These are phyloP conservation scores for Alliaria petiolata DNA, from an alignment of 345 rosid genomes.

Conservation along the genomic window DNA sequence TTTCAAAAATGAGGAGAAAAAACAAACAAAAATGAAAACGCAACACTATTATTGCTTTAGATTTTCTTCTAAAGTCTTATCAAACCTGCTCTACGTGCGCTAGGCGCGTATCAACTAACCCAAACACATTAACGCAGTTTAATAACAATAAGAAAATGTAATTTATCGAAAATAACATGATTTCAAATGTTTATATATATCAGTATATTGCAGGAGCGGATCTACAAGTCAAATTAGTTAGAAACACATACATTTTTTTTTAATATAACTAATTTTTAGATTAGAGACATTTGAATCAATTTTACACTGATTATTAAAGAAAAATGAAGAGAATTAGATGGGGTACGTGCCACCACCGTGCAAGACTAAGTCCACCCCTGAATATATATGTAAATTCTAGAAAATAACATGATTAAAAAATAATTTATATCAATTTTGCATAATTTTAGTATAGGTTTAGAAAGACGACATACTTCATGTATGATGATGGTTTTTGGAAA, in stretches of 20 bases:
- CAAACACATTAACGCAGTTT: background rate
- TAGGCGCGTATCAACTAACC: background rate
- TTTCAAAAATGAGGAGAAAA: background rate
- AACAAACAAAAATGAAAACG: slow-evolving; percentile 1
- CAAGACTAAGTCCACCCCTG: too few relatives aligned
- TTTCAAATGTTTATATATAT: too few relatives aligned
- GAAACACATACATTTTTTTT: too few relatives aligned
- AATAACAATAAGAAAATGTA: background rate
- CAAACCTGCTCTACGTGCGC: slow-evolving; percentile 1
- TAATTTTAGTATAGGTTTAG: background rate
- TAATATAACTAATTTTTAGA: too few relatives aligned
- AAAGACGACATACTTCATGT: background rate
- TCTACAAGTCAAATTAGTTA: too few relatives aligned
- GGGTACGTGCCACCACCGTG: too few relatives aligned
- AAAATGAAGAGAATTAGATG: too few relatives aligned
- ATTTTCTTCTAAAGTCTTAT: slow-evolving; percentile 2
- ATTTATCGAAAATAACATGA: too few relatives aligned
- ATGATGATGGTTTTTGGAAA: background rate
- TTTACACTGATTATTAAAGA: too few relatives aligned
- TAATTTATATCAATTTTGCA: background rate
- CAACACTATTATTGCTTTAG: slow-evolving; percentile 24
- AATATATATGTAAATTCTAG: too few relatives aligned
- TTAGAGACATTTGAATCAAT: too few relatives aligned
- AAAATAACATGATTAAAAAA: background rate
- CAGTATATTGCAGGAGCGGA: too few relatives aligned